Percentiles rank a stretch among this genome's conserved stretches.
Evolutionary conservation across 179 eudicot genomes (phyloP).

Genomic region (Camellia oleifera): DNA sequence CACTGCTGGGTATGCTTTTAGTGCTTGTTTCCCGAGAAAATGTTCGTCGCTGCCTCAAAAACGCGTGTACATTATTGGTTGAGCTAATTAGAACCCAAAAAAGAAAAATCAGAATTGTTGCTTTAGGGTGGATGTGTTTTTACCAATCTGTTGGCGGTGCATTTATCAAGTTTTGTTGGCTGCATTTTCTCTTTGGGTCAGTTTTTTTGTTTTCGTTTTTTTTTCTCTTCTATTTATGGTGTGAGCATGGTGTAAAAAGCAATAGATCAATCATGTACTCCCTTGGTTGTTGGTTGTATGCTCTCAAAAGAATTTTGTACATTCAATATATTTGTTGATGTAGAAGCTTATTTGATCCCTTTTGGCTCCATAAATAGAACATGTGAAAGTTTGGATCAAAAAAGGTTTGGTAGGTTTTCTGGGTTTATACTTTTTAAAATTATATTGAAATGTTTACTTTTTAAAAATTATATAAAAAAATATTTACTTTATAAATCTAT

Average conservation of each 20-base stretch:
- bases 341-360: background rate
- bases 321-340: background rate
- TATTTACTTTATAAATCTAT: no score
- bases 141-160: background rate
- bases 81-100: background rate
- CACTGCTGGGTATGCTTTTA: background rate
- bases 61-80: background rate
- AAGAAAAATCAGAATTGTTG: background rate
- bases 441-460: no score
- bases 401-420: no score
- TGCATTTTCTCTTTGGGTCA: background rate
- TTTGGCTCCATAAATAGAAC: no score
- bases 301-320: background rate
- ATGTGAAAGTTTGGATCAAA: no score
- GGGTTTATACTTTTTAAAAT: background rate
- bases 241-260: slow-evolving; percentile 1
- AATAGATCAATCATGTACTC: background rate
- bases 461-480: no score
- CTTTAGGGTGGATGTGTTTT: background rate
- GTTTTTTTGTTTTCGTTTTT: background rate
- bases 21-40: slow-evolving; percentile 7
- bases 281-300: background rate
- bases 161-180: no score
- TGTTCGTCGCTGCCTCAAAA: background rate
- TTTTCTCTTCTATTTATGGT: background rate